Evolutionary conservation across 148 eudicot species (phyloP).

Genomic region (Silene uniflora): DNA sequence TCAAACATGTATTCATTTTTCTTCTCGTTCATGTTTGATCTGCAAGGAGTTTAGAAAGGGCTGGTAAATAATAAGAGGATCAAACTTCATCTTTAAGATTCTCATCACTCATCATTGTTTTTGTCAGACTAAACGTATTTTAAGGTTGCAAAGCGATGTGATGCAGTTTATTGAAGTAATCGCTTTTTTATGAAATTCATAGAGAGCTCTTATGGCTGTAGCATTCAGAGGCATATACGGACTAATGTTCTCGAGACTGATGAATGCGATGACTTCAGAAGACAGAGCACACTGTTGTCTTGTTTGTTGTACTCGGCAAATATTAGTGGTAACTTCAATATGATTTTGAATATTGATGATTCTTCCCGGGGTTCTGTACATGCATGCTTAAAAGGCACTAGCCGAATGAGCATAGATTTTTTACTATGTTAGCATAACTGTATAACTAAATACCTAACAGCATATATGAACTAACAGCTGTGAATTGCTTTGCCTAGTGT

Average conservation of each 20-base stretch:
- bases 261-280: neutral
- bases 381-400: neutral
- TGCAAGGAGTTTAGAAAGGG: neutral
- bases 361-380: neutral
- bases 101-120: neutral
- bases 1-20: neutral
- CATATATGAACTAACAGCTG: conserved; percentile 12
- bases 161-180: neutral
- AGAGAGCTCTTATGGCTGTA: neutral
- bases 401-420: neutral
- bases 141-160: neutral
- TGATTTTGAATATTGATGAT: neutral
- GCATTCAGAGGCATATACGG: neutral
- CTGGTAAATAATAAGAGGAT: neutral
- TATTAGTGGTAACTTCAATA: neutral
- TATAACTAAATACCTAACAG: neutral
- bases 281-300: neutral
- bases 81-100: neutral
- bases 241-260: neutral
- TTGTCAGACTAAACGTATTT: neutral
- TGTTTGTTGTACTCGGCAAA: neutral
- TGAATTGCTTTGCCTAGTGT: conserved; percentile 49
- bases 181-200: neutral
- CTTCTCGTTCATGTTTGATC: neutral
- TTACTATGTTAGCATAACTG: neutral